A percentile compares a stretch with the other conserved stretches of the same genome.
Evolutionary conservation across 805 yeast species (phyloP).

Genomic region (Isabelozyma rhagii): DNA sequence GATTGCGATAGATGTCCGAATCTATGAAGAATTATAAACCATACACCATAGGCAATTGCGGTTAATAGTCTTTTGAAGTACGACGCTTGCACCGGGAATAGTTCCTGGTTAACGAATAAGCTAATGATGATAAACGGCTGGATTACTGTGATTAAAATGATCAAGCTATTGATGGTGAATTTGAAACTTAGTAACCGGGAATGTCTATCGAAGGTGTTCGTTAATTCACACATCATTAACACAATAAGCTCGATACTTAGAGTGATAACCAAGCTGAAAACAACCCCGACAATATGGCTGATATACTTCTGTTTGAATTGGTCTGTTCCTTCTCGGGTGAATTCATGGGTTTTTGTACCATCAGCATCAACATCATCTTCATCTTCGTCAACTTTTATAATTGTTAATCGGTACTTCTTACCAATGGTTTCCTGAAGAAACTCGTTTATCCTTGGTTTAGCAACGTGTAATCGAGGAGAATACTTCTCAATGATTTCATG

Average conservation of each 20-base stretch:
- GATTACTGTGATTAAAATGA: conserved; percentile 37
- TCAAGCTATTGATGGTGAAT: conserved; percentile 34
- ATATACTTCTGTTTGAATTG: background rate
- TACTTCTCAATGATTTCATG: conserved; percentile 7
- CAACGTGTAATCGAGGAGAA: conserved; percentile 12
- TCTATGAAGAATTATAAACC: conserved; percentile 33
- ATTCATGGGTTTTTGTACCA: background rate
- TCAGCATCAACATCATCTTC: conserved; percentile 8
- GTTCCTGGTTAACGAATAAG: conserved; percentile 24
- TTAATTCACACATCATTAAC: conserved; percentile 36
- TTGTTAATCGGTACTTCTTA: conserved; percentile 9
- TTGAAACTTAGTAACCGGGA: conserved; percentile 34
- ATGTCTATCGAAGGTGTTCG: conserved; percentile 16
- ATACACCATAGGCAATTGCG: conserved; percentile 14
- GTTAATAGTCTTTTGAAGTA: conserved; percentile 1
- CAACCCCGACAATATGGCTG: conserved; percentile 15
- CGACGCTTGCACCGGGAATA: conserved; percentile 13
- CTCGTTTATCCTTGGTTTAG: conserved; percentile 24
- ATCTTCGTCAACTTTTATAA: conserved; percentile 15
- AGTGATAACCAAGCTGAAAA: conserved; percentile 28
- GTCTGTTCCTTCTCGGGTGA: conserved; percentile 2
- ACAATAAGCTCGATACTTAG: conserved; percentile 29
- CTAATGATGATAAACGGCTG: conserved; percentile 41
- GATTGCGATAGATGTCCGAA: conserved; percentile 30
- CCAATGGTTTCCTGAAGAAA: conserved; percentile 13